phyloP scores from a whole-genome alignment of 2,329 filamentous ascomycete genomes.

The Tolypocladium amazonense region DNA sequence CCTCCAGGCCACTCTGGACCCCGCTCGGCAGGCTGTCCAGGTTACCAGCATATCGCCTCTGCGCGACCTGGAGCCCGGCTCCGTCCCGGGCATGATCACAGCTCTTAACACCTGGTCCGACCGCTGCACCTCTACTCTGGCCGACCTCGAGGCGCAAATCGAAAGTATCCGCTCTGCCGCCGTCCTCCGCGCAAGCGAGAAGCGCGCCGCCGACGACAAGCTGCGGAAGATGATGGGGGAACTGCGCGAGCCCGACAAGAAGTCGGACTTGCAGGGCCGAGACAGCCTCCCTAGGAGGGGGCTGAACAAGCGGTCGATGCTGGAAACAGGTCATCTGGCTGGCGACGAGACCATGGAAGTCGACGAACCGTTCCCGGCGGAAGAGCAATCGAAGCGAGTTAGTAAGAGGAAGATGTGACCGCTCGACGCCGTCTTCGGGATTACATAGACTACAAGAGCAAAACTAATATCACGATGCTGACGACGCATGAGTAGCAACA shows the following conservation, averaged over 20 bases:
- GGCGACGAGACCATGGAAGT: constrained; percentile 45
- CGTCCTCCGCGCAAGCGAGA: constrained; percentile 37
- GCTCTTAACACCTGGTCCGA: constrained; percentile 64
- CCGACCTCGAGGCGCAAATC: constrained; percentile 67
- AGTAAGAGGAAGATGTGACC: constrained; percentile 43
- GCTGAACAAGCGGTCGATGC: constrained; percentile 25
- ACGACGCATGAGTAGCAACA: constrained; percentile 16
- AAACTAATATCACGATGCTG: constrained; percentile 15
- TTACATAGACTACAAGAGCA: not conserved
- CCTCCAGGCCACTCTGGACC: constrained; percentile 73
- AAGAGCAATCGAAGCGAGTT: constrained; percentile 38
- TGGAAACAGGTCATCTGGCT: constrained; percentile 30
- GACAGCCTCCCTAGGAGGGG: constrained; percentile 15
- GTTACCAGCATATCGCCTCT: constrained; percentile 75
- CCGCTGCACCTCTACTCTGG: constrained; percentile 66
- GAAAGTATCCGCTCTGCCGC: constrained; percentile 51
- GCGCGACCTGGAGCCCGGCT: constrained; percentile 70
- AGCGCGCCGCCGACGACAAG: constrained; percentile 33
- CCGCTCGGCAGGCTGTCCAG: constrained; percentile 60
- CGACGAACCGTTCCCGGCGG: constrained; percentile 37
- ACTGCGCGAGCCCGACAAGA: constrained; percentile 30
- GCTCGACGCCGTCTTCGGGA: not conserved
- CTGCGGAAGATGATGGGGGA: constrained; percentile 38
- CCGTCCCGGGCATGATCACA: constrained; percentile 56
- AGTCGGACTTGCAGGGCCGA: constrained; percentile 12